Evolutionary conservation across 2,329 filamentous ascomycete genomes (phyloP).

Genomic region (Kalmusia sp.): DNA sequence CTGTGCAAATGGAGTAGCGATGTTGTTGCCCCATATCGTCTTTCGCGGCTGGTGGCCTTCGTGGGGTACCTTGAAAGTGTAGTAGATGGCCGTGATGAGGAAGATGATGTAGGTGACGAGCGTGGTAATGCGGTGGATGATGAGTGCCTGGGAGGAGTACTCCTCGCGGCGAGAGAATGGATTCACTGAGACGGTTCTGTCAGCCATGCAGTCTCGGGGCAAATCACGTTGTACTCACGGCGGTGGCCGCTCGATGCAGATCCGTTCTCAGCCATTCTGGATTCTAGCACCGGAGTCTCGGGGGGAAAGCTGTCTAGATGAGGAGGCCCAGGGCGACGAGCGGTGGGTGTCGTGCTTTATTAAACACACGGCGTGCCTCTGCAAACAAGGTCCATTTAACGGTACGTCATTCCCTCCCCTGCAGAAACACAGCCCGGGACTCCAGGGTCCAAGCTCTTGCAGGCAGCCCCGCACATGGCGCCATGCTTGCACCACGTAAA

Average conservation of each 20-base stretch:
- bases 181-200: conserved; percentile 11
- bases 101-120: conserved; percentile 77
- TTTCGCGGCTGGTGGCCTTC: conserved; percentile 63
- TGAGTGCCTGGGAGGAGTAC: conserved; percentile 62
- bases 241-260: conserved; percentile 10
- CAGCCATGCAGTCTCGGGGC: not conserved
- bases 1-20: conserved; percentile 76
- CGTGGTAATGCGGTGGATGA: conserved; percentile 78
- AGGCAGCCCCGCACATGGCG: conserved; percentile 11
- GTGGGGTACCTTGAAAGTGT: conserved; percentile 69
- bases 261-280: conserved; percentile 21
- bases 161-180: conserved; percentile 17
- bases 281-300: too few species aligned
- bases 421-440: not conserved
- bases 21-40: conserved; percentile 79
- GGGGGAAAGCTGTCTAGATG: not conserved
- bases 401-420: conserved; percentile 8
- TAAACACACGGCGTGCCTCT: not conserved
- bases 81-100: conserved; percentile 76
- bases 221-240: conserved; percentile 15
- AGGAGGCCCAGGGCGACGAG: not conserved
- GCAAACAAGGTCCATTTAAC: not conserved
- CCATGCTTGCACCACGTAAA: conserved; percentile 2
- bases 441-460: conserved; percentile 9
- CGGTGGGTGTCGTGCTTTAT: not conserved